Evolutionary conservation across 106 monocot genomes (phyloP), one percentile per base, ranked within the genome.

Genomic region (Cymbidium sinense): DNA sequence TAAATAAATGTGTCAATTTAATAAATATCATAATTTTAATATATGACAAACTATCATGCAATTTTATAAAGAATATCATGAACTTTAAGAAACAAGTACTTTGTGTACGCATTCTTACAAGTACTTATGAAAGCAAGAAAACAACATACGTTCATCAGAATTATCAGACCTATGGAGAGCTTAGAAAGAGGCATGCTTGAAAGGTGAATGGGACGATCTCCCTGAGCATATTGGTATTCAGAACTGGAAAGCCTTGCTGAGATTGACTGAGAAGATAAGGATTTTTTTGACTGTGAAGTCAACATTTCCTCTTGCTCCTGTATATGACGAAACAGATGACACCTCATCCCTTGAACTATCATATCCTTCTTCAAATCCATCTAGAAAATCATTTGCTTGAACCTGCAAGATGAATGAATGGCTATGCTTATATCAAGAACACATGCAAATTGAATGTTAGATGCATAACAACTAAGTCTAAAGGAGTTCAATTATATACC

Each of bases 341-440:
- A 87, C 85, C 76, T 99, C 98, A 90, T 99, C 98, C 74, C 84
- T 92, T 64, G 90, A 92, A 81, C 98, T 99, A 54, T 99, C 94
- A 82, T 99, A 99, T 54, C 83, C 98, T 81, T 99, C 98, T 75
- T 99, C 98, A 64, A 88, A 43, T 72, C 61, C 90, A 82, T 96
- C 98, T 51, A 70, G 39, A 70, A 79, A 81, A 75, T 99, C 98
- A 82, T 86, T 90, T 25, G 85, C 92, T 86, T 85, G 88, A 81
- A 77, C 77, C 98, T 99, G 85, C 41, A 43, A 87, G 43, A 25
- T 25, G 5, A 27, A 23, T 25, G 15, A 62, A 23, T 13, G 47
- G 13, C 47, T 47, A 15, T 25, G 61, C 25, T 62, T 62, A 62
- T 62, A 62, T 62, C 7, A 62, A 62, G 15, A n/a, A 25, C 27